These are phyloP conservation scores for Ophioceras dolichostomum DNA, from an alignment of 2,329 filamentous ascomycete genomes.

Conservation along the genomic window DNA sequence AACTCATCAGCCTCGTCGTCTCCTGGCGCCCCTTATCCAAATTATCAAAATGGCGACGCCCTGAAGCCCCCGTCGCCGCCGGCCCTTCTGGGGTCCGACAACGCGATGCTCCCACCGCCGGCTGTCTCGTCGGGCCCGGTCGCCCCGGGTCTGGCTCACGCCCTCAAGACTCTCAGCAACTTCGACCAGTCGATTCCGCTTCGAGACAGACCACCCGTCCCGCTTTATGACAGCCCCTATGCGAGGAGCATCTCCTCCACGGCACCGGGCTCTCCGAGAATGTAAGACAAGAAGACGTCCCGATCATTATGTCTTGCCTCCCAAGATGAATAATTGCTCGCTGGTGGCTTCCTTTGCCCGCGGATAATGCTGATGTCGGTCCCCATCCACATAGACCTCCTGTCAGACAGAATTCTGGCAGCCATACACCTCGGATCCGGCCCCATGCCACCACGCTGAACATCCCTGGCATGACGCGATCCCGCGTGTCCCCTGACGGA, in stretches of 20 bases:
- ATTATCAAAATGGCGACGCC: conserved; percentile 7
- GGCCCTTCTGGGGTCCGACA: conserved; percentile 12
- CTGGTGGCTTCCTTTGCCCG: conserved; percentile 4
- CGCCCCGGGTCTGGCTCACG: conserved; percentile 10
- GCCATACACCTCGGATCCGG: conserved; percentile 64
- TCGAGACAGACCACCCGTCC: conserved; percentile 15
- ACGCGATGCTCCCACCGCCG: conserved; percentile 9
- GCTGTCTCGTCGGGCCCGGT: neutral
- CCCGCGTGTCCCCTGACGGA: conserved; percentile 89
- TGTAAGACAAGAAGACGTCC: conserved; percentile 30
- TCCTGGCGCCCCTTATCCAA: no score
- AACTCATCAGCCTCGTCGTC: neutral
- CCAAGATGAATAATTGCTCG: neutral
- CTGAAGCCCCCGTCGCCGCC: conserved; percentile 10
- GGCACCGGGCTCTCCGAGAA: conserved; percentile 44
- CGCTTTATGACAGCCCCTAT: conserved; percentile 39
- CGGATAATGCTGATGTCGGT: neutral
- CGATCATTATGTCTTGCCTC: neutral
- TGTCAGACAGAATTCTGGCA: conserved; percentile 60
- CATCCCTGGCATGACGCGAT: conserved; percentile 92
- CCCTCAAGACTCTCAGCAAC: conserved; percentile 26
- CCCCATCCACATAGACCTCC: conserved; percentile 42
- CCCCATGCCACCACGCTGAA: conserved; percentile 89
- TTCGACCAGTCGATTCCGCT: conserved; percentile 18
- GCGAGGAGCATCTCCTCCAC: conserved; percentile 45